Conservation (phyloP, 306 rosid genomes). For the Inga leiocalycina region DNA sequence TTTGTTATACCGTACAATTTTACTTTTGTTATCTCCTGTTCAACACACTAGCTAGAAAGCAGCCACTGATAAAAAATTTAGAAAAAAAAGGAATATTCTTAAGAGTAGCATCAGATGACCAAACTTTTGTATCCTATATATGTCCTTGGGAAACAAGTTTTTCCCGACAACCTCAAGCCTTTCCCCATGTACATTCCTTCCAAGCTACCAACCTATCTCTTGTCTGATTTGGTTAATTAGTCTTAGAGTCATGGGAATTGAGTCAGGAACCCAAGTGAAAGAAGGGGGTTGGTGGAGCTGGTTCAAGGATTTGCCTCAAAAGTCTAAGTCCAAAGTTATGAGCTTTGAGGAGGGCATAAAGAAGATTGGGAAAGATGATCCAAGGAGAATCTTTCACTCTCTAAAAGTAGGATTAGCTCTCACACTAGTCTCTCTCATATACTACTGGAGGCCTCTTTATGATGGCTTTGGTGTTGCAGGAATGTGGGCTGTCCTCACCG, state of each 20-base stretch:
- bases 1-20: too few relatives aligned
- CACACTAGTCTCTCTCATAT: slow-evolving; percentile 75
- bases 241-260: slow-evolving; percentile 52
- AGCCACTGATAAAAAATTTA: slow-evolving; percentile 44
- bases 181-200: slow-evolving; percentile 13
- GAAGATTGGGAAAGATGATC: slow-evolving; percentile 84
- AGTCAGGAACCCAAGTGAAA: slow-evolving; percentile 41
- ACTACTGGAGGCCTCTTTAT: slow-evolving; percentile 75
- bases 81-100: neutral
- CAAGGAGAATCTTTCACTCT: slow-evolving; percentile 85
- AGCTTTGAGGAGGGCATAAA: slow-evolving; percentile 41
- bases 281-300: slow-evolving; percentile 14
- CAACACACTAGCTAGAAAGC: slow-evolving; percentile 30
- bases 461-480: slow-evolving; percentile 84
- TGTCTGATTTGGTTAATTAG: neutral
- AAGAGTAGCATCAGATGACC: slow-evolving; percentile 7
- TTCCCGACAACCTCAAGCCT: slow-evolving; percentile 22
- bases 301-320: slow-evolving; percentile 46
- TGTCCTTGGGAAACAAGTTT: slow-evolving; percentile 17
- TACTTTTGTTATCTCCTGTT: slow-evolving; percentile 19
- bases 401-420: slow-evolving; percentile 90
- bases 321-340: slow-evolving; percentile 42
- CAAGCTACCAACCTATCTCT: neutral
- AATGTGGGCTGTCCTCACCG: slow-evolving; percentile 94
- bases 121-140: slow-evolving; percentile 46